phyloP scores from a whole-genome alignment of 306 rosid species.

The Ochetophila trinervis region DNA sequence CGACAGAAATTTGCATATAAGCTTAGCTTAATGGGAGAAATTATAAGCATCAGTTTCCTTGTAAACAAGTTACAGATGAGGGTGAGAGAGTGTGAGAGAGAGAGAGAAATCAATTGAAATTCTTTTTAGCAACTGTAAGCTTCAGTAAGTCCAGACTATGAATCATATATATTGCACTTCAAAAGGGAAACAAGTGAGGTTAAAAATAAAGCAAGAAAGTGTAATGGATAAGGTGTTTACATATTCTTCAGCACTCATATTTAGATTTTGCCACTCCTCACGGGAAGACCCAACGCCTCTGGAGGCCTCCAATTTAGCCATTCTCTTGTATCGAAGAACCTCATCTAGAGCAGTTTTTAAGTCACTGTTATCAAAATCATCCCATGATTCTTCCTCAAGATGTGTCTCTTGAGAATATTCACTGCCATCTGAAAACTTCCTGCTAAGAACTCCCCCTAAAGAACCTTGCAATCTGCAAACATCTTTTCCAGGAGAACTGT shows the following conservation, averaged over 20 bases:
- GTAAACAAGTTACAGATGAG: too few relatives aligned
- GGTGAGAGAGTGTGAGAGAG: not conserved
- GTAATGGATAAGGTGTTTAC: conserved; percentile 29
- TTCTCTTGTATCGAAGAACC: conserved; percentile 62
- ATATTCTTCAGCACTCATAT: conserved; percentile 31
- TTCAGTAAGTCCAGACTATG: not conserved
- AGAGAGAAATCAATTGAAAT: not conserved
- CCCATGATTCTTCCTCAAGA: conserved; percentile 65
- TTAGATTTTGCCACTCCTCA: conserved; percentile 53
- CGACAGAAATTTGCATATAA: not conserved
- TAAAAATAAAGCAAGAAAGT: conserved; percentile 22
- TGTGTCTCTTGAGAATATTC: conserved; percentile 31
- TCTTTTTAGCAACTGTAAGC: too few relatives aligned
- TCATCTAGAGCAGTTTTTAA: conserved; percentile 69
- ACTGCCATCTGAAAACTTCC: conserved; percentile 19
- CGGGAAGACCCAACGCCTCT: conserved; percentile 40
- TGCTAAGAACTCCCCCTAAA: conserved; percentile 27
- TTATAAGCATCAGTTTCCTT: not conserved
- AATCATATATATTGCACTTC: not conserved
- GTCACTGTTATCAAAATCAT: conserved; percentile 58
- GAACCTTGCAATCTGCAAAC: conserved; percentile 42
- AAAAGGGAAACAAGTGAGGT: too few relatives aligned
- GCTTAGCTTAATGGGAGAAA: not conserved
- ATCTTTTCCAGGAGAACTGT: conserved; percentile 38
- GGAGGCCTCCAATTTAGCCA: conserved; percentile 61